Evolutionary conservation across 2,329 filamentous ascomycete species (phyloP).

Genomic region (Pyrenochaeta sp.): DNA sequence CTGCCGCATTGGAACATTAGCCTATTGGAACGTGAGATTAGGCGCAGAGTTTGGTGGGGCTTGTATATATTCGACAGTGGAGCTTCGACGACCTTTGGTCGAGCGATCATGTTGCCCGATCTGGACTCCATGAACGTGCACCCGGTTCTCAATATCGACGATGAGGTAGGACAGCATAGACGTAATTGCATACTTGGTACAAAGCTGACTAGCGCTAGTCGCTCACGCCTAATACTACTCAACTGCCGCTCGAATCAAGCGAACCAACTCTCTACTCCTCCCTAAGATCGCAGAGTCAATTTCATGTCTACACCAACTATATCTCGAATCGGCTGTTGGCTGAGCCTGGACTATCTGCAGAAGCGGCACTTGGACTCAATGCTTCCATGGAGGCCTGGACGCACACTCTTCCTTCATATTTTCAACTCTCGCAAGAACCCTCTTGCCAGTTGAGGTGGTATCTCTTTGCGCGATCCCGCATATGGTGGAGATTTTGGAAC

Average conservation of each 20-base stretch:
- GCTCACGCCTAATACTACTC: constrained; percentile 29
- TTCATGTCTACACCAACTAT: constrained; percentile 35
- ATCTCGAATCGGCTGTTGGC: constrained; percentile 33
- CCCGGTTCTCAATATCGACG: constrained; percentile 30
- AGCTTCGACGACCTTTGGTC: constrained; percentile 35
- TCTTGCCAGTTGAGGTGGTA: constrained; percentile 25
- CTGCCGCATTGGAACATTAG: constrained; percentile 39
- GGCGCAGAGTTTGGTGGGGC: constrained; percentile 37
- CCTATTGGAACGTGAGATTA: constrained; percentile 33
- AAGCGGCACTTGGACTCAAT: constrained; percentile 31
- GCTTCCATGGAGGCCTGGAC: constrained; percentile 28
- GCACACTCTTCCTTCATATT: constrained; percentile 25
- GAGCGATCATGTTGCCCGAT: constrained; percentile 35
- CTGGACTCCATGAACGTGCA: constrained; percentile 38
- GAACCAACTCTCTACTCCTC: constrained; percentile 34
- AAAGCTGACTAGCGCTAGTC: constrained; percentile 18
- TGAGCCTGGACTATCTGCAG: constrained; percentile 36
- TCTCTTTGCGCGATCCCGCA: constrained; percentile 29
- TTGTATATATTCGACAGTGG: constrained; percentile 38
- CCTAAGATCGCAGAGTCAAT: constrained; percentile 28
- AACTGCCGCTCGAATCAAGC: constrained; percentile 23
- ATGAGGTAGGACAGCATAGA: constrained; percentile 18
- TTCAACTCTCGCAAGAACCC: constrained; percentile 19
- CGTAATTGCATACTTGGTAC: neutral
- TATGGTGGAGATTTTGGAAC: constrained; percentile 40